A percentile compares a stretch with the other conserved stretches of the same genome.
Evolutionary conservation across 1,284 basidiomycete species (phyloP).

Genomic region (Ceratobasidium theobromae): DNA sequence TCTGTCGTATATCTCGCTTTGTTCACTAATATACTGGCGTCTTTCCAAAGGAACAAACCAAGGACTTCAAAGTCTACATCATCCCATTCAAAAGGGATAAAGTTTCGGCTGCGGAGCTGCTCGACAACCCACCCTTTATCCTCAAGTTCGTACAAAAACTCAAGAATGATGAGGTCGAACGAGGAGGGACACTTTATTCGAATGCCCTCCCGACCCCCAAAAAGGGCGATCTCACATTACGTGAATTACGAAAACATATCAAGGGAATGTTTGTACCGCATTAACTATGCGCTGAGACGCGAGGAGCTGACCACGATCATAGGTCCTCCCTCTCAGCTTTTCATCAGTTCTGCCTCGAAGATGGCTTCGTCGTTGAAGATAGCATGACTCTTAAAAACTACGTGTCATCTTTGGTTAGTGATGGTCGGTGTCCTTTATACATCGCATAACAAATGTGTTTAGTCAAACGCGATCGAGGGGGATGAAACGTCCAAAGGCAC

Average conservation of each 20-base stretch:
- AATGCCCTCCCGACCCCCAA: neutral
- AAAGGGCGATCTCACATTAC: neutral
- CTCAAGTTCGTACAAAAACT: constrained; percentile 2
- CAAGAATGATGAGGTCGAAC: neutral
- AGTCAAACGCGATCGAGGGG: neutral
- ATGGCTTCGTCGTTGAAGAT: neutral
- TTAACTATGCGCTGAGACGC: neutral
- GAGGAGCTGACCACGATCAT: neutral
- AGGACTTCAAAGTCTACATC: constrained; percentile 3
- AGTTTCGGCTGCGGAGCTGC: neutral
- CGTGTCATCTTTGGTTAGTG: neutral
- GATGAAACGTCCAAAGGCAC: neutral
- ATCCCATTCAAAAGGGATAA: neutral
- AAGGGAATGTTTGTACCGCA: constrained; percentile 1
- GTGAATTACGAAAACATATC: neutral
- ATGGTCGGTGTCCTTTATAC: neutral
- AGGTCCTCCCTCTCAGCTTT: neutral
- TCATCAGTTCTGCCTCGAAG: constrained; percentile 5
- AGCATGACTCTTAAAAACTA: neutral
- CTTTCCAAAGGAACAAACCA: neutral
- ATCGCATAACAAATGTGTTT: neutral
- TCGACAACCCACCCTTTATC: constrained; percentile 6
- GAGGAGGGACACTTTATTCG: neutral
- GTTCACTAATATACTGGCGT: neutral
- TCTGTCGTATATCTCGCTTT: neutral